Conservation (phyloP, 306 rosid species). For the Pueraria montana region DNA sequence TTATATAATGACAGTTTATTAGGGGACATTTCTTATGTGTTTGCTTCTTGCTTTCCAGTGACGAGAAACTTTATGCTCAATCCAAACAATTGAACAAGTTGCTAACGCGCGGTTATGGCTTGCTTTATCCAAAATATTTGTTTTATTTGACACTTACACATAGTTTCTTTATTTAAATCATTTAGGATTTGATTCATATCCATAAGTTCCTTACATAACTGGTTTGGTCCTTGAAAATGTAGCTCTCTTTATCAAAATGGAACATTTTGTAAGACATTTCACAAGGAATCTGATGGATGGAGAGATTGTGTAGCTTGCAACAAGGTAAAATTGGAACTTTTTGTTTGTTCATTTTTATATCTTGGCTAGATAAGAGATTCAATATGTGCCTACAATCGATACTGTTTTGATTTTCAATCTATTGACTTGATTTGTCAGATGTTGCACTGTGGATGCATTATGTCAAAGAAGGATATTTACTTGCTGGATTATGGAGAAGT, state of each 20-base stretch:
- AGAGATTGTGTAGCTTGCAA: conserved; percentile 43
- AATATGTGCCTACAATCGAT: neutral
- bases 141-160: neutral
- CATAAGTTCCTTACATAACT: neutral
- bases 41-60: too few species aligned
- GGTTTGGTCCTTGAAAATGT: conserved; percentile 6
- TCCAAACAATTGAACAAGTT: too few species aligned
- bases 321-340: conserved; percentile 44
- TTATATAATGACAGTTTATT: too few species aligned
- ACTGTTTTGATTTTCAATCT: neutral
- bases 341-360: neutral
- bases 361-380: neutral
- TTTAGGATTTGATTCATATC: neutral
- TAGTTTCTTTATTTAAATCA: neutral
- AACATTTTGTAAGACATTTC: conserved; percentile 48
- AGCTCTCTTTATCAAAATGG: conserved; percentile 34
- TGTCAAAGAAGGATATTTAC: conserved; percentile 14
- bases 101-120: too few species aligned
- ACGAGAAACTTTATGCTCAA: too few species aligned
- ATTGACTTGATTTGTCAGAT: conserved; percentile 38
- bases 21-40: too few species aligned
- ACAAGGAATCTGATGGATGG: conserved; percentile 46
- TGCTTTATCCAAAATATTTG: neutral
- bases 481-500: conserved; percentile 38
- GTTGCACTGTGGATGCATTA: conserved; percentile 52